These are phyloP conservation scores for Tulasnella sp. DNA, from an alignment of 768 basidiomycete genomes.

Conservation along the genomic window DNA sequence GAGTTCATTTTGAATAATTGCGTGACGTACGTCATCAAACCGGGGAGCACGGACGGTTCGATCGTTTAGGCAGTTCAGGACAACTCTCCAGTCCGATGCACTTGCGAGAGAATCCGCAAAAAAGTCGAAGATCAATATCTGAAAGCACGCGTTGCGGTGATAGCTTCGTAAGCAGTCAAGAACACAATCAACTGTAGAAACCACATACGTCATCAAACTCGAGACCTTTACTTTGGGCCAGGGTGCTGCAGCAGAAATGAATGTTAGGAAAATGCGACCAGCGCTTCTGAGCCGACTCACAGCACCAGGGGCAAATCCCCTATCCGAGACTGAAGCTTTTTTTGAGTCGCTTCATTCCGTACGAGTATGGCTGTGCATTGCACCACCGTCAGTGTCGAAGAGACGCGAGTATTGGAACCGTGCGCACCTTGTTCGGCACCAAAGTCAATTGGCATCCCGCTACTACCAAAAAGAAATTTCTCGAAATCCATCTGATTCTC, in stretches of 20 bases:
- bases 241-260: constrained; percentile 24
- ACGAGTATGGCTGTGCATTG: constrained; percentile 38
- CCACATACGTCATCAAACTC: constrained; percentile 47
- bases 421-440: constrained; percentile 35
- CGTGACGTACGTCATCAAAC: neutral
- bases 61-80: constrained; percentile 25
- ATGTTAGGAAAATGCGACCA: constrained; percentile 32
- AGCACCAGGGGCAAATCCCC: constrained; percentile 40
- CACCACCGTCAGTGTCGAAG: constrained; percentile 35
- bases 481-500: neutral
- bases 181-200: constrained; percentile 28
- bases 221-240: constrained; percentile 52
- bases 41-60: neutral
- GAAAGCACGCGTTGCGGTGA: neutral
- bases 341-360: constrained; percentile 40
- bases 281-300: constrained; percentile 24
- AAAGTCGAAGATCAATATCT: constrained; percentile 67
- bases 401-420: constrained; percentile 23
- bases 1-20: constrained; percentile 10
- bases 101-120: constrained; percentile 49
- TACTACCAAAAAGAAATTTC: neutral
- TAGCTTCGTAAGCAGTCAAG: no score
- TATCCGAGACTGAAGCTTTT: constrained; percentile 37
- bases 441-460: neutral
- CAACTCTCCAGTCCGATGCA: constrained; percentile 44